Evolutionary conservation across 1,139 yeast species (phyloP).

Genomic region (Saccharomyces hybrid): DNA sequence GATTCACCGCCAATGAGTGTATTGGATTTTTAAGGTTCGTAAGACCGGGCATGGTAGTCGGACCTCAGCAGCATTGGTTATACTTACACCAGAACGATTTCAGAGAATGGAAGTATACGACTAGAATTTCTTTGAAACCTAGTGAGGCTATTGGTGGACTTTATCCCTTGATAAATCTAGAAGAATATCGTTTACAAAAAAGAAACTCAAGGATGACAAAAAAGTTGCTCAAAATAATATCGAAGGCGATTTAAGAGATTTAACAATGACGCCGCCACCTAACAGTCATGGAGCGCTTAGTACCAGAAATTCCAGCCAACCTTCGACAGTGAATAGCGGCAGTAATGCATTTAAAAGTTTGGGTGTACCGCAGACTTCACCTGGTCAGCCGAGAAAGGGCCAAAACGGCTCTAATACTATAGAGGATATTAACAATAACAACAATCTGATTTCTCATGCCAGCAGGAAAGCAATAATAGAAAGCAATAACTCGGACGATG

Average conservation of each 20-base stretch:
- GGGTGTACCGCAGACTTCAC: slow-evolving; percentile 76
- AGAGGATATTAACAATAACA: slow-evolving; percentile 23
- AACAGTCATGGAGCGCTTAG: slow-evolving; percentile 39
- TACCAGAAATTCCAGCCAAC: slow-evolving; percentile 53
- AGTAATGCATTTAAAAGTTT: slow-evolving; percentile 43
- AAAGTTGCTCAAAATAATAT: slow-evolving; percentile 15
- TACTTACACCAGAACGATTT: slow-evolving; percentile 92
- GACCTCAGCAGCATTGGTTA: slow-evolving; percentile 98
- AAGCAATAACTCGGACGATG: slow-evolving; percentile 1
- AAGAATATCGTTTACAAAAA: slow-evolving; percentile 43
- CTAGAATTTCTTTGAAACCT: slow-evolving; percentile 56
- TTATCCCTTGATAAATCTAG: slow-evolving; percentile 55
- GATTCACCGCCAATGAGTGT: slow-evolving; percentile 94
- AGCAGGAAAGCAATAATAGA: slow-evolving; percentile 1
- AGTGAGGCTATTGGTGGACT: slow-evolving; percentile 72
- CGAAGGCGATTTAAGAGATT: slow-evolving; percentile 17
- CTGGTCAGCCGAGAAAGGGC: slow-evolving; percentile 65
- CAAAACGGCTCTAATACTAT: slow-evolving; percentile 34
- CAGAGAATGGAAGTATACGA: slow-evolving; percentile 91
- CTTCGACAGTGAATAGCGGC: slow-evolving; percentile 46
- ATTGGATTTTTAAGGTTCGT: slow-evolving; percentile 93
- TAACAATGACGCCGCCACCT: slow-evolving; percentile 30
- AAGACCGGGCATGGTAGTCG: slow-evolving; percentile 98
- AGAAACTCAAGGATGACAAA: slow-evolving; percentile 24
- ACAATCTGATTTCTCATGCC: neutral